Base-by-base conservation (phyloP, 768 basidiomycete species). In the Hydnum rufescens region DNA sequence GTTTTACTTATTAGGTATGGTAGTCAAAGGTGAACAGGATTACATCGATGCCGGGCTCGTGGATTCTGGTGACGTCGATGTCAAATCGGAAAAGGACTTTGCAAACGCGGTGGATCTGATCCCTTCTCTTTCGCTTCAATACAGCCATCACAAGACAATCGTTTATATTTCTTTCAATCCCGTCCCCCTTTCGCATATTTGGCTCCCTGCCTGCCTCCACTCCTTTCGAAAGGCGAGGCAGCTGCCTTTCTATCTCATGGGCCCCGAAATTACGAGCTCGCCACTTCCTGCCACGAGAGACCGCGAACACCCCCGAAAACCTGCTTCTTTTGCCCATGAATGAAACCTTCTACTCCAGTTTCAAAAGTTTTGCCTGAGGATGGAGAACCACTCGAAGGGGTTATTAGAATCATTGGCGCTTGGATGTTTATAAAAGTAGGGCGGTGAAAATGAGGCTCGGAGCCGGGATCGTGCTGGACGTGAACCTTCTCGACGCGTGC, bases 131-230 rank as follows among this genome's bases (percentile, higher is more conserved):
- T 39, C 36, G 22, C 22, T 13, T 22, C 36, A 13, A 39, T 39
- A 22, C 36, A 47, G 13, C 26, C 8, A 47, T 25, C 44, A 26
- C 16, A 47, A 28, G 44, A 47, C 22, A 32, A 85, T 51, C 71
- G 73, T 19, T 66, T 93, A 3, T 93, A 83, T 60, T 80, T 89
- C 58, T 90, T 93, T 67, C 88, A 92, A 61, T 93, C 60, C 90
- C 90, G 0, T 63, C 70, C 5, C 83, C 86, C 0, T 90, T 95
- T 64, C 88, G 89, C 0, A 71, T 68, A 3, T 90, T 90, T 65
- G 54, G 68, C 2, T 66, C 74, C 4, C 60, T 67, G 4, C 56
- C 64, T 4, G 55, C 66, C 19, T 60, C 62, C 5, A 60, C 66
- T 49, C 58, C 54, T 5, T 53, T 51, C 16, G 49, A 32, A 22